Conservation (phyloP, 805 yeast genomes). For the Vanderwaltozyma polyspora region DNA sequence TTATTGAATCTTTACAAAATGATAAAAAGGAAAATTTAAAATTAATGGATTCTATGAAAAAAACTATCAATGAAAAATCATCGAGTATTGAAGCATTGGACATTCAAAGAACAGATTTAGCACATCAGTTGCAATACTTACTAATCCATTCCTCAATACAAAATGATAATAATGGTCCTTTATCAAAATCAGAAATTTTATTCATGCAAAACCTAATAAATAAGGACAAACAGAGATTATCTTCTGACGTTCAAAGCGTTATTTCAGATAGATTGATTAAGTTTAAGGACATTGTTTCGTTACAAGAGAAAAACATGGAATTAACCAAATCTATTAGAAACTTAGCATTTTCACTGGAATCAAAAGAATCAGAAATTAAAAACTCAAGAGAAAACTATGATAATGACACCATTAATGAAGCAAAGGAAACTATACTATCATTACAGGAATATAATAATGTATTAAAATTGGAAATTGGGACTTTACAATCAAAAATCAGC, state of each 20-base stretch:
- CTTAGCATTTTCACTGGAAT: slow-evolving; percentile 58
- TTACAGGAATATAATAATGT: slow-evolving; percentile 48
- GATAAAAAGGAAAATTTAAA: slow-evolving; percentile 23
- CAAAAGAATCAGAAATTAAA: slow-evolving; percentile 28
- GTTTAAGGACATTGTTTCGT: slow-evolving; percentile 54
- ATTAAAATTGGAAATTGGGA: slow-evolving; percentile 39
- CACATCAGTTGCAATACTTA: slow-evolving; percentile 65
- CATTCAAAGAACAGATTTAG: slow-evolving; percentile 54
- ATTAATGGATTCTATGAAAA: slow-evolving; percentile 7
- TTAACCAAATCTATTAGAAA: slow-evolving; percentile 47
- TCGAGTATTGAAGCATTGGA: slow-evolving; percentile 30
- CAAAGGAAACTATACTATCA: slow-evolving; percentile 55
- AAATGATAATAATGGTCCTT: slow-evolving; percentile 42
- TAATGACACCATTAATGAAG: slow-evolving; percentile 44
- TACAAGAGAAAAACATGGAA: slow-evolving; percentile 65
- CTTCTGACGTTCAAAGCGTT: slow-evolving; percentile 53
- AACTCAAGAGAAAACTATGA: slow-evolving; percentile 20
- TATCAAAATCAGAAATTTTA: slow-evolving; percentile 41
- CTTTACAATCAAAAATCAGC: too few relatives aligned
- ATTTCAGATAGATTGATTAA: slow-evolving; percentile 63
- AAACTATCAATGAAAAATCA: slow-evolving; percentile 22
- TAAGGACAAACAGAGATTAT: slow-evolving; percentile 6
- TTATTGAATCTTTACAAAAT: not conserved
- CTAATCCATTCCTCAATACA: slow-evolving; percentile 54
- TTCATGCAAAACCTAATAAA: slow-evolving; percentile 43